phyloP scores from a whole-genome alignment of 2,329 filamentous ascomycete genomes.

The Penicillium sp. region DNA sequence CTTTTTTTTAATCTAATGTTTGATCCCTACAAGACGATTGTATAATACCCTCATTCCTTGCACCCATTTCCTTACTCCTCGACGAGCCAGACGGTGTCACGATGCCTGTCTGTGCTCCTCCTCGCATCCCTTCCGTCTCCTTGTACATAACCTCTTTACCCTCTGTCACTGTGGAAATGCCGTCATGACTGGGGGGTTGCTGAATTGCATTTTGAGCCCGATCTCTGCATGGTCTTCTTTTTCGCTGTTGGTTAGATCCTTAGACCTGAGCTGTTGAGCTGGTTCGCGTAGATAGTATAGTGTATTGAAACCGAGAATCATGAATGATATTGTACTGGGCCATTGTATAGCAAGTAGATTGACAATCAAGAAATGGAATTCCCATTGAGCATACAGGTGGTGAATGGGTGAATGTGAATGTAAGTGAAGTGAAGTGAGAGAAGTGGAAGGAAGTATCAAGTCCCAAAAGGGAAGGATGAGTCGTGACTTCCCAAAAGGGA shows the following conservation, averaged over 20 bases:
- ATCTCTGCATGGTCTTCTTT: background rate
- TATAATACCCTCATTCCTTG: slow-evolving; percentile 24
- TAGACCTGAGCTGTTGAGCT: background rate
- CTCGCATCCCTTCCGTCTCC: slow-evolving; percentile 22
- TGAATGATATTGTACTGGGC: background rate
- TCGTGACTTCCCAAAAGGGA: background rate
- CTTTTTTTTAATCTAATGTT: slow-evolving; percentile 34
- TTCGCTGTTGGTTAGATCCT: background rate
- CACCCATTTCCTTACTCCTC: slow-evolving; percentile 11
- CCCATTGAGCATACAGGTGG: too few species aligned
- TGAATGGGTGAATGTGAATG: too few species aligned
- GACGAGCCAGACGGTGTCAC: slow-evolving; percentile 28
- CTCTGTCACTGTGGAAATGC: slow-evolving; percentile 16
- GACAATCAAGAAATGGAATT: too few species aligned
- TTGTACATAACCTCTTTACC: slow-evolving; percentile 32
- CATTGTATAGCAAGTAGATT: too few species aligned
- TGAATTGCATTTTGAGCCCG: slow-evolving; percentile 22
- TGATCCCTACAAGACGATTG: slow-evolving; percentile 30
- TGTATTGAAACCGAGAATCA: background rate
- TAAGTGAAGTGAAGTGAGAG: background rate
- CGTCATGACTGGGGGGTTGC: slow-evolving; percentile 22
- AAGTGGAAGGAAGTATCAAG: background rate
- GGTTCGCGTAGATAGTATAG: background rate
- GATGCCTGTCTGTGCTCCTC: slow-evolving; percentile 20
- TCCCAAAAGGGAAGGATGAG: too few species aligned